phyloP scores from a whole-genome alignment of 2,329 filamentous ascomycete genomes.

The Pestalotiopsis sp. region DNA sequence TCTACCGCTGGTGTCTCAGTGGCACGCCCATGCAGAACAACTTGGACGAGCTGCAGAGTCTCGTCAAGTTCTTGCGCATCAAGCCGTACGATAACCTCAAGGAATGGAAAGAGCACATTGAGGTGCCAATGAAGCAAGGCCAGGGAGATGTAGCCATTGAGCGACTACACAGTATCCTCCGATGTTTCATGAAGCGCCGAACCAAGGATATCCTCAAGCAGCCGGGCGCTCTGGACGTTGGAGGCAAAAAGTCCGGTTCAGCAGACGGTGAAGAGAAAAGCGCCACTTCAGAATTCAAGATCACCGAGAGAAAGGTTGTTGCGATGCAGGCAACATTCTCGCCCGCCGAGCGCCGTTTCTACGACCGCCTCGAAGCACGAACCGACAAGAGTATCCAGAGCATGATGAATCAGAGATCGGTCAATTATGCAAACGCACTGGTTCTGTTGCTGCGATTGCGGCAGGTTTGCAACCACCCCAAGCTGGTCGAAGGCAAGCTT shows the following conservation, averaged over 20 bases:
- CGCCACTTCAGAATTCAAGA: constrained; percentile 72
- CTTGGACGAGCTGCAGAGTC: constrained; percentile 89
- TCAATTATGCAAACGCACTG: constrained; percentile 92
- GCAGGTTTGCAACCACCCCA: constrained; percentile 93
- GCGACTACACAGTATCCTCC: constrained; percentile 79
- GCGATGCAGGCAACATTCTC: constrained; percentile 78
- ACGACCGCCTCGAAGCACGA: constrained; percentile 77
- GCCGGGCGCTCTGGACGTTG: constrained; percentile 77
- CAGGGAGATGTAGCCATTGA: constrained; percentile 86
- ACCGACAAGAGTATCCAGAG: constrained; percentile 84
- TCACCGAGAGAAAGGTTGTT: constrained; percentile 87
- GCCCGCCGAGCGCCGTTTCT: constrained; percentile 79
- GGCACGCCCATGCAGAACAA: constrained; percentile 99
- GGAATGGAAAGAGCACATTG: constrained; percentile 91
- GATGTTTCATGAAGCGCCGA: constrained; percentile 97
- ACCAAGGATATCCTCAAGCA: constrained; percentile 96
- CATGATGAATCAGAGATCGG: constrained; percentile 87
- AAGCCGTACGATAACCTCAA: constrained; percentile 84
- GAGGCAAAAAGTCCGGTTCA: constrained; percentile 59
- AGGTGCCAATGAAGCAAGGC: constrained; percentile 83
- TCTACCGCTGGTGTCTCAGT: constrained; percentile 94
- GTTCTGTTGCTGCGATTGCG: constrained; percentile 87
- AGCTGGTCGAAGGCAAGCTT: constrained; percentile 81
- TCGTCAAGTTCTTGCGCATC: constrained; percentile 91
- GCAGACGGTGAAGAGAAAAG: constrained; percentile 50